Conservation (phyloP, 1,284 basidiomycete species). For the Fistulinella staudtii region DNA sequence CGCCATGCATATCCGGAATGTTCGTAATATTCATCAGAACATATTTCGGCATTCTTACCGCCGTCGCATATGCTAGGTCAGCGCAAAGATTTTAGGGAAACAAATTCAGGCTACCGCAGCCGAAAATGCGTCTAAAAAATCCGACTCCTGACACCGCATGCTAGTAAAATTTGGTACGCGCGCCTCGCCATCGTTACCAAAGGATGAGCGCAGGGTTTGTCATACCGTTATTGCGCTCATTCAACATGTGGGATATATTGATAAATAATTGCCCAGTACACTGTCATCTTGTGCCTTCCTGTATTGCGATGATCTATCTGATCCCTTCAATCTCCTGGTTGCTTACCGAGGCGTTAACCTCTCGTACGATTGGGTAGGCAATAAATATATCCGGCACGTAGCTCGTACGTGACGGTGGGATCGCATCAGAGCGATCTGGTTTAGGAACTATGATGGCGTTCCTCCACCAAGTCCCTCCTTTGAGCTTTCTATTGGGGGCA, state of each 20-base stretch:
- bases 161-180: slow-evolving; percentile 1
- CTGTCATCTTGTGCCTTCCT: slow-evolving; percentile 9
- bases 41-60: slow-evolving; percentile 12
- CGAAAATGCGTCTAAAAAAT: slow-evolving; percentile 28
- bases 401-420: slow-evolving; percentile 22
- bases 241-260: slow-evolving; percentile 5
- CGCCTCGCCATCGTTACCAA: slow-evolving; percentile 7
- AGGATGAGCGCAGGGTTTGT: slow-evolving; percentile 16
- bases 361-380: slow-evolving; percentile 20
- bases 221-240: slow-evolving; percentile 11
- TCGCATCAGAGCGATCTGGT: slow-evolving; percentile 16
- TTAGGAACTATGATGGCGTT: slow-evolving; percentile 26
- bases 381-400: slow-evolving; percentile 16
- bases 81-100: slow-evolving; percentile 76
- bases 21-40: slow-evolving; percentile 35
- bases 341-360: slow-evolving; percentile 25
- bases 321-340: slow-evolving; percentile 31
- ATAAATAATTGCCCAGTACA: slow-evolving; percentile 15
- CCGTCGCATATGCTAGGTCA: slow-evolving; percentile 47
- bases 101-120: slow-evolving; percentile 46
- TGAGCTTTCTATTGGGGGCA: slow-evolving; percentile 25
- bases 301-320: slow-evolving; percentile 19
- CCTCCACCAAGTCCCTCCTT: slow-evolving; percentile 23
- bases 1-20: slow-evolving; percentile 82
- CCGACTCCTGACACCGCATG: slow-evolving; percentile 24